Conservation (phyloP, 164 flowering plant genomes). For the Piper betle region DNA sequence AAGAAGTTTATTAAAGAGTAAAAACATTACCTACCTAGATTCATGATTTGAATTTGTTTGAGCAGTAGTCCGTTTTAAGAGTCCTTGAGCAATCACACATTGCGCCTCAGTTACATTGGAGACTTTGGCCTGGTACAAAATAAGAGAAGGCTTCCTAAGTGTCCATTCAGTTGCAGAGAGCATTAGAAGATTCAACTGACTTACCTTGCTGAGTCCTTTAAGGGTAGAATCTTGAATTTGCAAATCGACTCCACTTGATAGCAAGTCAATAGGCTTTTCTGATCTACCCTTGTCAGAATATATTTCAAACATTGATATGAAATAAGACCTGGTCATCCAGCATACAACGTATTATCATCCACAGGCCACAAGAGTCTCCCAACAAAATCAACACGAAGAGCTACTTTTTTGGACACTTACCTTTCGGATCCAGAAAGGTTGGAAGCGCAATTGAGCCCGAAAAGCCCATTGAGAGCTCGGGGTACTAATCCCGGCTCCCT, state of each 20-base stretch:
- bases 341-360: not conserved
- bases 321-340: slow-evolving; percentile 32
- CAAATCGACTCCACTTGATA: slow-evolving; percentile 37
- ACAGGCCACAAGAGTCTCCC: not conserved
- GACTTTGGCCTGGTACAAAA: slow-evolving; percentile 28
- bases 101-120: slow-evolving; percentile 48
- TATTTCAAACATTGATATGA: slow-evolving; percentile 73
- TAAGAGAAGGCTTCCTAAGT: not conserved
- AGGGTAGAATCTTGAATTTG: slow-evolving; percentile 41
- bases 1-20: not conserved
- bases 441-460: slow-evolving; percentile 10
- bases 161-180: not conserved
- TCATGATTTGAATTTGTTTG: slow-evolving; percentile 64
- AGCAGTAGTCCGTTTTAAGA: slow-evolving; percentile 71
- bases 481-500: slow-evolving; percentile 78
- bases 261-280: slow-evolving; percentile 58
- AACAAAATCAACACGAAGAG: not conserved
- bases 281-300: slow-evolving; percentile 61
- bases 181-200: not conserved
- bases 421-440: slow-evolving; percentile 13
- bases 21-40: slow-evolving; percentile 45
- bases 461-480: slow-evolving; percentile 43
- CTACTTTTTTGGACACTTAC: slow-evolving; percentile 14
- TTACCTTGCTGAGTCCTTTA: slow-evolving; percentile 75
- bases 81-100: slow-evolving; percentile 43